phyloP scores from a whole-genome alignment of 2,329 filamentous ascomycete species.

The Trichoderma lentiforme region DNA sequence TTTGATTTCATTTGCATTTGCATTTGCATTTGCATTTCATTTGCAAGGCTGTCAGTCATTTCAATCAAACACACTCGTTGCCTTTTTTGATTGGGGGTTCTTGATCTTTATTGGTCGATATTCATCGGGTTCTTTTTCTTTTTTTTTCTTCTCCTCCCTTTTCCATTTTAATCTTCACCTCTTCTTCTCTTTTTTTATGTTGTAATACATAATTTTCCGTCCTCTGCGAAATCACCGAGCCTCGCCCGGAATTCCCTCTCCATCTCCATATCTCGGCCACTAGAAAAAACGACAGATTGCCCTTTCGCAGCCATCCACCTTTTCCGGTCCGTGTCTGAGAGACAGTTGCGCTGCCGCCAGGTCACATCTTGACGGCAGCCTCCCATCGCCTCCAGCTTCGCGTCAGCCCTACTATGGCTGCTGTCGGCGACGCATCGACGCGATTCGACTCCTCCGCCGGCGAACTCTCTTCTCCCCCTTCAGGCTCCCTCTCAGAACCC shows the following conservation, averaged over 20 bases:
- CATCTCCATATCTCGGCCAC: not conserved
- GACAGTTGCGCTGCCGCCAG: not conserved
- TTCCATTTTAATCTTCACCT: not conserved
- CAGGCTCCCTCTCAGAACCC: slow-evolving; percentile 48
- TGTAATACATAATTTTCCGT: slow-evolving; percentile 1
- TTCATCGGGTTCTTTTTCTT: not conserved
- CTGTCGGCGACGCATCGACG: slow-evolving; percentile 34
- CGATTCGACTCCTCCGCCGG: slow-evolving; percentile 47
- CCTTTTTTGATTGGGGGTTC: not conserved
- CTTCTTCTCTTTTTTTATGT: not conserved
- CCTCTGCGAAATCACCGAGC: not conserved
- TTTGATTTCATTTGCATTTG: not conserved
- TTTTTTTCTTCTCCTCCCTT: not conserved
- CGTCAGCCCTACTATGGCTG: slow-evolving; percentile 26
- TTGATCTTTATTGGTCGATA: not conserved
- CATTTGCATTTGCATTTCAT: not conserved
- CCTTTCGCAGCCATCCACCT: not conserved
- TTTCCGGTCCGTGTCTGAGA: not conserved
- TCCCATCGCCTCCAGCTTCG: not conserved
- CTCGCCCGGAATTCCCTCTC: not conserved
- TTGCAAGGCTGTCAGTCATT: not conserved
- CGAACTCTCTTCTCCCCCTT: slow-evolving; percentile 51
- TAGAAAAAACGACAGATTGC: not conserved
- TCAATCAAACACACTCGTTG: not conserved
- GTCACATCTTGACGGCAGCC: not conserved